A percentile compares a stretch with the other conserved stretches of the same genome.
These are phyloP conservation scores for Trichoderma hamatum DNA, from an alignment of 2,329 filamentous ascomycete species.

Conservation along the genomic window DNA sequence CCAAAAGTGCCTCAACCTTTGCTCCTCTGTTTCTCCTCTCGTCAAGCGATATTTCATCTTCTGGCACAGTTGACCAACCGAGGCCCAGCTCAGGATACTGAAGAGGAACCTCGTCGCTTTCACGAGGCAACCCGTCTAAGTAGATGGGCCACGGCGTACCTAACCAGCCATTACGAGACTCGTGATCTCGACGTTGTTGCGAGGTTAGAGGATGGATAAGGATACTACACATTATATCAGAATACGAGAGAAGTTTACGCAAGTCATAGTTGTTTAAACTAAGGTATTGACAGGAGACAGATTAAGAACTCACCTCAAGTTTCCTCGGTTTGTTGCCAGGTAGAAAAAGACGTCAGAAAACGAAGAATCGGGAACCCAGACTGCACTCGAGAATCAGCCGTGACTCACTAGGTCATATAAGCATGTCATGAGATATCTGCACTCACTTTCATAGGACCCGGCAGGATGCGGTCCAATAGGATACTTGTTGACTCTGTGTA, in stretches of 20 bases:
- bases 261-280: neutral
- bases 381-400: slow-evolving; percentile 27
- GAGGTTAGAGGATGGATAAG: slow-evolving; percentile 40
- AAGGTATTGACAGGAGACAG: neutral
- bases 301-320: slow-evolving; percentile 33
- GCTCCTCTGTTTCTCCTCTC: slow-evolving; percentile 37
- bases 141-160: slow-evolving; percentile 42
- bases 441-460: slow-evolving; percentile 41
- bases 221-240: slow-evolving; percentile 30
- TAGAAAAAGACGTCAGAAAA: slow-evolving; percentile 44
- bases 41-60: slow-evolving; percentile 38
- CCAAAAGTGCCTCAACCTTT: slow-evolving; percentile 37
- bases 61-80: slow-evolving; percentile 36
- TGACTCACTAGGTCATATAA: neutral
- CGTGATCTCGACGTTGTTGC: slow-evolving; percentile 39
- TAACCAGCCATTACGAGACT: slow-evolving; percentile 40
- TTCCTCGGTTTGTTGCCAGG: slow-evolving; percentile 39
- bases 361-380: slow-evolving; percentile 42
- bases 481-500: slow-evolving; percentile 39
- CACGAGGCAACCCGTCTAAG: slow-evolving; percentile 35
- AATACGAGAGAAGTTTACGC: neutral
- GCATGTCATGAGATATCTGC: neutral
- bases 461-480: slow-evolving; percentile 42
- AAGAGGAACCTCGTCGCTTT: slow-evolving; percentile 35
- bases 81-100: slow-evolving; percentile 40